A percentile compares a stretch with the other conserved stretches of the same genome.
These are phyloP conservation scores for Exophiala phaeomuriformis DNA, from an alignment of 2,329 filamentous ascomycete species.

Conservation along the genomic window DNA sequence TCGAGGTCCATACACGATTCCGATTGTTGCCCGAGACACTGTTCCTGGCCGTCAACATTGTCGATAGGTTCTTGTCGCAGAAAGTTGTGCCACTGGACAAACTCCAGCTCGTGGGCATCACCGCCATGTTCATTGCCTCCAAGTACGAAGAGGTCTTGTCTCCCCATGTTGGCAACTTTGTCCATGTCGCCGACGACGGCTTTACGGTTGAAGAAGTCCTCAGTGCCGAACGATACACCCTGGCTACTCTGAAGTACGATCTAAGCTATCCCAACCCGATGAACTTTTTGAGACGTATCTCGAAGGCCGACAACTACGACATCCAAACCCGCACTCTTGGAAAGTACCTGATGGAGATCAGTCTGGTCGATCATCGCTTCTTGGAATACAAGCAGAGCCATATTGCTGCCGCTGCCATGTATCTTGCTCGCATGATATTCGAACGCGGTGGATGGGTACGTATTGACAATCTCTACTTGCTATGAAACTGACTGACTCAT, in stretches of 20 bases:
- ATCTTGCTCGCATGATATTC: conserved; percentile 80
- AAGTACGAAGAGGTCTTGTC: conserved; percentile 99
- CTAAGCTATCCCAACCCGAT: conserved; percentile 98
- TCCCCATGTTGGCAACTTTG: conserved; percentile 94
- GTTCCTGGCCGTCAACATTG: conserved; percentile 95
- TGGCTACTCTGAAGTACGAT: conserved; percentile 87
- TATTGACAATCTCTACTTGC: conserved; percentile 20
- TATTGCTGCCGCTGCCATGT: conserved; percentile 89
- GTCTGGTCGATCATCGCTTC: conserved; percentile 88
- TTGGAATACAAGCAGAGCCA: conserved; percentile 84
- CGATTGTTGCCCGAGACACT: conserved; percentile 91
- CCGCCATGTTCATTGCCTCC: conserved; percentile 98
- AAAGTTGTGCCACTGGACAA: conserved; percentile 96
- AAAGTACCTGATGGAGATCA: conserved; percentile 97
- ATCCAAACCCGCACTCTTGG: conserved; percentile 94
- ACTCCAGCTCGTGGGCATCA: conserved; percentile 91
- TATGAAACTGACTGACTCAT: conserved; percentile 19
- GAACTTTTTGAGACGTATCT: conserved; percentile 98
- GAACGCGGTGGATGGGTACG: conserved; percentile 86
- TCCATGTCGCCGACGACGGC: conserved; percentile 91
- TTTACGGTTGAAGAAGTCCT: conserved; percentile 94
- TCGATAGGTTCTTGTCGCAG: conserved; percentile 90
- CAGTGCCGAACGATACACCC: conserved; percentile 90
- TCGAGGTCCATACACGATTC: conserved; percentile 96
- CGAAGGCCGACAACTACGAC: conserved; percentile 98